Base-by-base conservation (phyloP, 2,329 filamentous ascomycete species). In the Fusarium concolor region DNA sequence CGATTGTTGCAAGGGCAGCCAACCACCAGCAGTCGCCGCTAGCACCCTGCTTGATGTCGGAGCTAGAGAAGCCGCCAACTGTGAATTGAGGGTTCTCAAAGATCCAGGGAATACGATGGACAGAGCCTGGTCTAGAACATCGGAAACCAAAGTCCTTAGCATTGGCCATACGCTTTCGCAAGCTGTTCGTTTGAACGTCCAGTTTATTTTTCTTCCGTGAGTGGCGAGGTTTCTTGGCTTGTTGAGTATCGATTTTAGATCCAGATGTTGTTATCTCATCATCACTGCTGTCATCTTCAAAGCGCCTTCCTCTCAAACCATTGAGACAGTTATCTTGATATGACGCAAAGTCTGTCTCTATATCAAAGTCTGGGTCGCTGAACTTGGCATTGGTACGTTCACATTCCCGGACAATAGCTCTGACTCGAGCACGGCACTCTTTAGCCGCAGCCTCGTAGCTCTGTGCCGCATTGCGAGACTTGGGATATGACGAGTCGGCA, bases 11-110 rank as follows among this genome's bases (percentile, higher is more conserved):
- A 17, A 93, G 78, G 1, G 89, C 89, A 6, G 90, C 89, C 75
- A 93, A 83, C 76, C 91, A 88, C 90, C 90, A 93, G 77, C 90
- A 93, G 75, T 93, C 89, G 2, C 90, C 90, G 65, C 86, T 85
- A 11, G 63, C 64, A 20, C 81, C 81, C 56, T 83, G 81, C 66
- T 79, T 80, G 62, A 83, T 79, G 37, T 83, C 80, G 2, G 80
- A 78, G 41, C 77, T 75, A 12, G 79, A 78, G 62, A 76, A 83
- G 15, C 79, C 79, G 28, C 78, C 76, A n/a, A 80, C 67, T 17
- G 76, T 80, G 57, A 82, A 82, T 44, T 78, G 76, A 0, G 80
- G 79, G 11, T 74, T 76, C 43, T 80, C 79, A 41, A 82, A 82
- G 57, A 81, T 78, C 79, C 80, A 82, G 53, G 81, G 79, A 14